phyloP scores from a whole-genome alignment of 208 protist species.

The Spongospora subterranea region DNA sequence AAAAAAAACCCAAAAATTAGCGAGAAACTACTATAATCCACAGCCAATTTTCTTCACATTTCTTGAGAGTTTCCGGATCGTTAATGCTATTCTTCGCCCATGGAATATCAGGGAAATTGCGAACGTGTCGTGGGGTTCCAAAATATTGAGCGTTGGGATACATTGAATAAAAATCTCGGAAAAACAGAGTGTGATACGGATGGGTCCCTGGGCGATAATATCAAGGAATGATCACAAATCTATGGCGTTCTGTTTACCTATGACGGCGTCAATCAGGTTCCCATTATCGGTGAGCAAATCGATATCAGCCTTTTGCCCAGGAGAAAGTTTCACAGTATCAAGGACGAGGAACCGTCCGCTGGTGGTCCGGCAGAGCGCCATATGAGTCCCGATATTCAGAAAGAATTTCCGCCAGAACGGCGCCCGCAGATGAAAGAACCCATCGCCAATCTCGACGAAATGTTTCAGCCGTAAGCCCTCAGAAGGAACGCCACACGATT shows the following conservation, averaged over 20 bases:
- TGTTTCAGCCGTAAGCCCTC: too few species aligned
- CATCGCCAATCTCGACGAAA: slow-evolving; percentile 26
- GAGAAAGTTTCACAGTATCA: slow-evolving; percentile 3
- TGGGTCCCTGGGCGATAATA: slow-evolving; percentile 60
- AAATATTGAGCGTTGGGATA: slow-evolving; percentile 52
- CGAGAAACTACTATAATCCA: not conserved
- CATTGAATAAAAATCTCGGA: slow-evolving; percentile 40
- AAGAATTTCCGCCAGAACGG: not conserved
- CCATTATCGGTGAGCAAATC: slow-evolving; percentile 43
- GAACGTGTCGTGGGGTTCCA: slow-evolving; percentile 49
- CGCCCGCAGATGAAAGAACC: not conserved
- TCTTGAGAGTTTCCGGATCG: not conserved
- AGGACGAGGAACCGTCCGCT: slow-evolving; percentile 51
- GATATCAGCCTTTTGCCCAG: not conserved
- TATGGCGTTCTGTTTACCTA: not conserved
- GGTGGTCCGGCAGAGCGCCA: not conserved
- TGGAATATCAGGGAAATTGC: slow-evolving; percentile 44
- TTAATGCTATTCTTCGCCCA: slow-evolving; percentile 41
- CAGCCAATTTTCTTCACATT: not conserved
- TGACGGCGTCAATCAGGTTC: slow-evolving; percentile 53
- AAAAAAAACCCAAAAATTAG: not conserved
- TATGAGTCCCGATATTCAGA: slow-evolving; percentile 57
- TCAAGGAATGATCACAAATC: not conserved
- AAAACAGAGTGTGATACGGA: slow-evolving; percentile 55
- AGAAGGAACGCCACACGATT: too few species aligned